Conservation (phyloP, 176 grass and related monocot species). For the Bolboschoenus planiculmis region DNA sequence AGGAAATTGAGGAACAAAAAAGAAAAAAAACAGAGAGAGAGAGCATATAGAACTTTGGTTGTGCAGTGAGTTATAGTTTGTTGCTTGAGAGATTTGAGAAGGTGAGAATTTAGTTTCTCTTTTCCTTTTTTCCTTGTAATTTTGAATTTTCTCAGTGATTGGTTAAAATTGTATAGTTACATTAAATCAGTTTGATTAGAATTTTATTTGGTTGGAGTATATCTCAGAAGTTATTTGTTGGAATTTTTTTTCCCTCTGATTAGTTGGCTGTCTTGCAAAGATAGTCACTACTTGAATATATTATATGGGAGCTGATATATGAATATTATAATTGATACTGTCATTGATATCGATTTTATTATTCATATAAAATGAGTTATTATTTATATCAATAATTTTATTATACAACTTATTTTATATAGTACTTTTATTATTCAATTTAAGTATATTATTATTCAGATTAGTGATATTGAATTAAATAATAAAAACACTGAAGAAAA, state of each 20-base stretch:
- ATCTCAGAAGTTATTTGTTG: background rate
- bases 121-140: background rate
- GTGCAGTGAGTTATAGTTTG: background rate
- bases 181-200: background rate
- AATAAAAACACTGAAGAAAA: too few species aligned
- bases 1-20: too few species aligned
- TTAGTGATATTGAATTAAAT: too few species aligned
- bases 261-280: background rate
- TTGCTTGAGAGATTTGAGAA: slow-evolving; percentile 12
- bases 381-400: too few species aligned
- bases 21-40: background rate
- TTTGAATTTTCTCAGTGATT: background rate
- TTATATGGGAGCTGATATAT: too few species aligned
- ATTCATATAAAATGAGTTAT: too few species aligned
- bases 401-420: too few species aligned
- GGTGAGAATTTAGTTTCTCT: background rate
- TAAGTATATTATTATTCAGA: too few species aligned
- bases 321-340: too few species aligned
- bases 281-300: background rate
- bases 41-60: background rate
- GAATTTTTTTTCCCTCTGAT: background rate
- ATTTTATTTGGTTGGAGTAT: background rate
- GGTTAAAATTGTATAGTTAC: background rate
- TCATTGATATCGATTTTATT: too few species aligned
- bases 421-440: too few species aligned